Conservation (phyloP, 2,329 filamentous ascomycete genomes). For the Dothidotthia symphoricarpi region DNA sequence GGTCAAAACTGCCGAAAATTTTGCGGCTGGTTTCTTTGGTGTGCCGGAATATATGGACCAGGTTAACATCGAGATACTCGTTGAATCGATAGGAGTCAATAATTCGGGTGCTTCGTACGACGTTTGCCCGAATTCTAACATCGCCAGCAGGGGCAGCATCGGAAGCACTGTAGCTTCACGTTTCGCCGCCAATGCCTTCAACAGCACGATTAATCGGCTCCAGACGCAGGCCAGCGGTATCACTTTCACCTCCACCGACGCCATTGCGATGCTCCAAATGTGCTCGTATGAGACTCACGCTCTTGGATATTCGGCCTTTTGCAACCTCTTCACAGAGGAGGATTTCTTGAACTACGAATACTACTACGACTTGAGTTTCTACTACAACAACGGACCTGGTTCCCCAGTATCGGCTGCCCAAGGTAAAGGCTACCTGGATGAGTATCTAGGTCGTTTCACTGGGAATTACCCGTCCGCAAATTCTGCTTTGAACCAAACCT, state of each 20-base stretch:
- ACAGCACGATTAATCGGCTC: conserved; percentile 28
- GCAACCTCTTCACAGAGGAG: conserved; percentile 43
- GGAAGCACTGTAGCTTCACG: conserved; percentile 23
- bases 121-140: conserved; percentile 31
- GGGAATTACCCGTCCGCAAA: conserved; percentile 19
- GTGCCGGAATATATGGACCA: conserved; percentile 30
- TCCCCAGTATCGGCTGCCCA: conserved; percentile 34
- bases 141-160: conserved; percentile 27
- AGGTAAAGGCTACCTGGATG: conserved; percentile 33
- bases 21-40: conserved; percentile 35
- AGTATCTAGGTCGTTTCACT: conserved; percentile 32
- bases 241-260: conserved; percentile 37
- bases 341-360: conserved; percentile 49
- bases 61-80: conserved; percentile 33
- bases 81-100: conserved; percentile 26
- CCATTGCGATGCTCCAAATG: conserved; percentile 44
- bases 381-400: conserved; percentile 35
- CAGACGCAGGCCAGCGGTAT: conserved; percentile 28
- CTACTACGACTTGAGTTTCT: conserved; percentile 45
- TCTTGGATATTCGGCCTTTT: conserved; percentile 47
- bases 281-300: conserved; percentile 38
- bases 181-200: conserved; percentile 30
- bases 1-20: conserved; percentile 36
- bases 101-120: conserved; percentile 34
- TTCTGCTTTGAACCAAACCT: conserved; percentile 30